phyloP scores from a whole-genome alignment of 2,329 filamentous ascomycete species.

The Phialemonium atrogriseum region DNA sequence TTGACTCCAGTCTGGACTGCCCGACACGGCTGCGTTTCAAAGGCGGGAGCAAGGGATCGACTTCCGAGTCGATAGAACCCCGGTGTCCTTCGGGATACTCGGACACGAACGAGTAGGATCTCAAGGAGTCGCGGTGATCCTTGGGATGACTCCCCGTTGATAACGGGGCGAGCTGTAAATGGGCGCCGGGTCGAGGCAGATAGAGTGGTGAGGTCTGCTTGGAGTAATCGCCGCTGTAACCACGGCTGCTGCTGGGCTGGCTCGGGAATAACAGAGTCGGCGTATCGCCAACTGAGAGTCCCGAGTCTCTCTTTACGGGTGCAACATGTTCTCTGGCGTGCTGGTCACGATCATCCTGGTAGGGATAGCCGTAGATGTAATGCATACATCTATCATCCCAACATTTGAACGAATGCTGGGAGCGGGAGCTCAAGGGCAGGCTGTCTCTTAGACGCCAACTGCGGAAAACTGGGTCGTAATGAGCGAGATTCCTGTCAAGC shows the following conservation, averaged over 20 bases:
- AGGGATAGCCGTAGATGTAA: conserved; percentile 50
- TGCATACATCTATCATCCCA: conserved; percentile 45
- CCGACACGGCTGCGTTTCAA: conserved; percentile 44
- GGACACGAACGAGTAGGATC: conserved; percentile 30
- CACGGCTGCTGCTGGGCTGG: conserved; percentile 17
- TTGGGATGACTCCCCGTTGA: conserved; percentile 22
- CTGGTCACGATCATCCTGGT: conserved; percentile 40
- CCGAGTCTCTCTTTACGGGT: conserved; percentile 35
- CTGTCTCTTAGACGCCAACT: conserved; percentile 29
- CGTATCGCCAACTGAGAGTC: conserved; percentile 29
- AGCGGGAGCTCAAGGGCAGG: conserved; percentile 24
- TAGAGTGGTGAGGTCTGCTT: conserved; percentile 30
- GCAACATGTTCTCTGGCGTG: conserved; percentile 39
- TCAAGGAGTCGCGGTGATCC: conserved; percentile 32
- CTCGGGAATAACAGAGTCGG: conserved; percentile 27
- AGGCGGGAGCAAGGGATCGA: conserved; percentile 45
- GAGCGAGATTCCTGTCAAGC: conserved; percentile 42
- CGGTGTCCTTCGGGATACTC: conserved; percentile 27
- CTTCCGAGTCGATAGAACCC: conserved; percentile 36
- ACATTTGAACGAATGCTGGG: conserved; percentile 42
- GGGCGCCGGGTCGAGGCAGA: conserved; percentile 25
- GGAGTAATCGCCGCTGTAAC: conserved; percentile 22
- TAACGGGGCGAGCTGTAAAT: conserved; percentile 25
- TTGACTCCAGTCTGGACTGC: conserved; percentile 46
- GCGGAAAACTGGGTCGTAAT: conserved; percentile 39